Percentiles rank a stretch among this genome's conserved stretches.
Evolutionary conservation across 2,329 filamentous ascomycete genomes (phyloP).

Genomic region (Lecanicillium sp.): DNA sequence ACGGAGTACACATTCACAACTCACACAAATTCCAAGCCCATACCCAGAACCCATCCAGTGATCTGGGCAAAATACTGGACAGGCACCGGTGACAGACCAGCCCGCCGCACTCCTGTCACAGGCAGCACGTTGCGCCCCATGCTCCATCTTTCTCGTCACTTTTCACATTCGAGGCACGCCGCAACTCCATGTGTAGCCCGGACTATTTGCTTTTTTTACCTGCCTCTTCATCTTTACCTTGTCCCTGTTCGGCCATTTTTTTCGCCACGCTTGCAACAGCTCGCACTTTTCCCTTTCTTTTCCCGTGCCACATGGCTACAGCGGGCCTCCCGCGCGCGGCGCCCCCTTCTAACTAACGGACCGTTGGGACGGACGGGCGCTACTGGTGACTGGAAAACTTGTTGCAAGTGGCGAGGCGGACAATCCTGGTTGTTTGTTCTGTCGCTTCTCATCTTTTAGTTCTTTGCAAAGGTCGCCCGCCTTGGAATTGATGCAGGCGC

Average conservation of each 20-base stretch:
- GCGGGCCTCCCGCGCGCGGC: background rate
- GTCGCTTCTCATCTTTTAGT: background rate
- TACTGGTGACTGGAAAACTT: background rate
- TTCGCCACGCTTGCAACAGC: no score
- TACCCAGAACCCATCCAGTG: no score
- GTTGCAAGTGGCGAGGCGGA: no score
- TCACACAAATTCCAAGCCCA: no score
- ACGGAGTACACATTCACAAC: no score
- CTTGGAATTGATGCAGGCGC: no score
- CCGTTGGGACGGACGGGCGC: background rate
- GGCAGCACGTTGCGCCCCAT: background rate
- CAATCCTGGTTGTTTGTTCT: background rate
- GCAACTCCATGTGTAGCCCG: no score
- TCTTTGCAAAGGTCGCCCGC: no score
- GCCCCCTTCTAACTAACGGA: background rate
- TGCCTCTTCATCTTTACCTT: background rate
- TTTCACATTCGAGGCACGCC: conserved; percentile 4
- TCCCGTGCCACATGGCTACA: background rate
- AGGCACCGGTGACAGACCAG: no score
- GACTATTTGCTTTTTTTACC: no score
- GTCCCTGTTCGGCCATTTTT: background rate
- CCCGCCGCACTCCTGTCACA: background rate
- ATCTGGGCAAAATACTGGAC: background rate
- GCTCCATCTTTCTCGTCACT: conserved; percentile 12
- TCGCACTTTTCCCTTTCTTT: no score